A percentile compares a stretch with the other conserved stretches of the same genome.
Evolutionary conservation across 164 flowering plant species (phyloP).

Genomic region (Vitis rotundifolia): DNA sequence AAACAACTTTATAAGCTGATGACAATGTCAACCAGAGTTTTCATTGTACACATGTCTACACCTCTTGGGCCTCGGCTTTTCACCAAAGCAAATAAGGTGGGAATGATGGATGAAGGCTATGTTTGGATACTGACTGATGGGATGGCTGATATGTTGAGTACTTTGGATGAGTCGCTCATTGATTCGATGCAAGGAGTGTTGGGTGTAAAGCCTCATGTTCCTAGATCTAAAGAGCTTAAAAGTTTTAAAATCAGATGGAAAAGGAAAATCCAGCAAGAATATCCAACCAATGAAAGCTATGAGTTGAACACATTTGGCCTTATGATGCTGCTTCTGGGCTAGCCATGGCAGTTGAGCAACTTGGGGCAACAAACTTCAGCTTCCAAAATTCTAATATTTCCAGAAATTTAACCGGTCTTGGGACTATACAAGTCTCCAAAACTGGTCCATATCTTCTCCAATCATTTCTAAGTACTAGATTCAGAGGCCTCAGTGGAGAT

Average conservation of each 20-base stretch:
- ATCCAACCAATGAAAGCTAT: not conserved
- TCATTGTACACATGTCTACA: slow-evolving; percentile 2
- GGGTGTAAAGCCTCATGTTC: slow-evolving; percentile 1
- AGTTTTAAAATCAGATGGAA: not conserved
- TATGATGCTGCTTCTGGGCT: slow-evolving; percentile 24
- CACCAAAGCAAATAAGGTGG: not conserved
- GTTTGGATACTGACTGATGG: slow-evolving; percentile 8
- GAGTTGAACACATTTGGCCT: slow-evolving; percentile 9
- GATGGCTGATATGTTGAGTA: not conserved
- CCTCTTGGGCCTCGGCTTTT: not conserved
- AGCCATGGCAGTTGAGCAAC: slow-evolving; percentile 24
- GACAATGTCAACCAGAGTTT: not conserved
- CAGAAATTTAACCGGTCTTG: slow-evolving; percentile 9
- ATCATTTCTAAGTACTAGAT: slow-evolving; percentile 1
- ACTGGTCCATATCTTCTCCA: slow-evolving; percentile 13
- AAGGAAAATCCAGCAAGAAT: not conserved
- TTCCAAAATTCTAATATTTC: not conserved
- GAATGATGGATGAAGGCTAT: slow-evolving; percentile 7
- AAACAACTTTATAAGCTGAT: too few species aligned
- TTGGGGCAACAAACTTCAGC: not conserved
- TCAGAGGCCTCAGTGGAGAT: slow-evolving; percentile 17
- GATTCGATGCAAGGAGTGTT: slow-evolving; percentile 4
- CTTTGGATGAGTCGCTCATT: not conserved
- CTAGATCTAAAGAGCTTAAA: not conserved
- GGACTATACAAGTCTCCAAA: slow-evolving; percentile 8